Conservation (phyloP, 768 basidiomycete genomes). For the Hygrocybe coccinea region DNA sequence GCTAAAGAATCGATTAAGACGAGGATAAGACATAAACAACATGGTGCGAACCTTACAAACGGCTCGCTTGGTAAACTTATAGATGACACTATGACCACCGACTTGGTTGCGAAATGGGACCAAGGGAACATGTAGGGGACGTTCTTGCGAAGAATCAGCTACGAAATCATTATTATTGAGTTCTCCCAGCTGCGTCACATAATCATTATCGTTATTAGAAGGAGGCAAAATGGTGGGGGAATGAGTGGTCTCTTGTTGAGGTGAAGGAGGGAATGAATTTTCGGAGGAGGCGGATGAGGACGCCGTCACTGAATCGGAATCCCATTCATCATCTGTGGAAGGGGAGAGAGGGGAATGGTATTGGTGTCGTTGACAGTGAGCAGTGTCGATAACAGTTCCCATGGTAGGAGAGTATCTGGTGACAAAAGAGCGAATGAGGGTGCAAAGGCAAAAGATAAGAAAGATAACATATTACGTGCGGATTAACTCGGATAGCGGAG, state of each 20-base stretch:
- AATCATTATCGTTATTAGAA: slow-evolving; percentile 22
- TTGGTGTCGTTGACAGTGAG: not conserved
- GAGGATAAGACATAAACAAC: slow-evolving; percentile 10
- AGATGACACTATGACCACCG: slow-evolving; percentile 94
- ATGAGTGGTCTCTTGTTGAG: too few relatives aligned
- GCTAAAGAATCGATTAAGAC: slow-evolving; percentile 47
- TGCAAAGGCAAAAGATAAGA: not conserved
- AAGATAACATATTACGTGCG: too few relatives aligned
- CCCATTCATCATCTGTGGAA: slow-evolving; percentile 71
- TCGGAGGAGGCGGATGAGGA: too few relatives aligned
- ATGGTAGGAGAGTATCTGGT: too few relatives aligned
- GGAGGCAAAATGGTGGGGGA: slow-evolving; percentile 17
- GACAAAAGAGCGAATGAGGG: not conserved
- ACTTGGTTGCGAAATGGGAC: slow-evolving; percentile 97
- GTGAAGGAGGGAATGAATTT: too few relatives aligned
- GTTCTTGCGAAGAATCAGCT: slow-evolving; percentile 48
- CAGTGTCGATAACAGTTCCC: not conserved
- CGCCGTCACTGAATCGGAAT: slow-evolving; percentile 56
- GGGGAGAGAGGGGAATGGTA: not conserved
- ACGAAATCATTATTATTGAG: slow-evolving; percentile 22
- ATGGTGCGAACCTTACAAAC: slow-evolving; percentile 85
- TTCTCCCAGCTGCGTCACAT: not conserved
- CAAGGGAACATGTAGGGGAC: slow-evolving; percentile 83
- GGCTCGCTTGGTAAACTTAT: slow-evolving; percentile 95
- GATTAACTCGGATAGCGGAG: too few relatives aligned